These are phyloP conservation scores for Geotrichum phurueaensis DNA, from an alignment of 1,139 yeast genomes.

Conservation along the genomic window DNA sequence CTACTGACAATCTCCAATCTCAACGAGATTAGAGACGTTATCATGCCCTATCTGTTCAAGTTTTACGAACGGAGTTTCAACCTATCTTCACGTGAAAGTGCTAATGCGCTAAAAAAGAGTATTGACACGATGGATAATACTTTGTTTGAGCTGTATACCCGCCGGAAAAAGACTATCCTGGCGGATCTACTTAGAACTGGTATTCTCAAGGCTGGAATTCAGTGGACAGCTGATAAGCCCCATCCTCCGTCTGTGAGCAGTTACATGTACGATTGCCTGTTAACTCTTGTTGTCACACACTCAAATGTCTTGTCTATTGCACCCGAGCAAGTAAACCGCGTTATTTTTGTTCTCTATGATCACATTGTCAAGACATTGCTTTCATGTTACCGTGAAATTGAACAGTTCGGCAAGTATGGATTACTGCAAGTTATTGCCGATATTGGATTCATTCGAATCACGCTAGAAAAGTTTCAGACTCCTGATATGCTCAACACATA, in stretches of 20 bases:
- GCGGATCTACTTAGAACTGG: constrained; percentile 47
- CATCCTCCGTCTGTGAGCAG: constrained; percentile 36
- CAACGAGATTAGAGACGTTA: constrained; percentile 41
- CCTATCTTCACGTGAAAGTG: constrained; percentile 38
- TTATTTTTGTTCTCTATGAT: constrained; percentile 44
- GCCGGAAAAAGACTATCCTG: constrained; percentile 46
- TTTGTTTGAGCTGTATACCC: constrained; percentile 47
- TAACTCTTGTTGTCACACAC: constrained; percentile 49
- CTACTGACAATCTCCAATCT: constrained; percentile 48
- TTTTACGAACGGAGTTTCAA: constrained; percentile 47
- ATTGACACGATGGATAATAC: constrained; percentile 48
- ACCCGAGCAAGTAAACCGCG: constrained; percentile 41
- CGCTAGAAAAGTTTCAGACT: constrained; percentile 31
- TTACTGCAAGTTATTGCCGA: constrained; percentile 39
- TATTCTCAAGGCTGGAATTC: constrained; percentile 36
- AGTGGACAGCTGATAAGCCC: constrained; percentile 40
- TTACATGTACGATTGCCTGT: constrained; percentile 48
- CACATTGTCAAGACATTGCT: constrained; percentile 43
- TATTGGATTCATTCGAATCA: constrained; percentile 36
- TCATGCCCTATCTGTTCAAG: constrained; percentile 45
- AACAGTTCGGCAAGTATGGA: constrained; percentile 36
- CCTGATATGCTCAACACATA: constrained; percentile 31
- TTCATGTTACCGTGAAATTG: constrained; percentile 41
- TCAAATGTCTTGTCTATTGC: constrained; percentile 47
- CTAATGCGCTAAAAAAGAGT: constrained; percentile 40